A percentile compares a stretch with the other conserved stretches of the same genome.
Evolutionary conservation across 371 early-diverging fungal genomes (phyloP).

Genomic region (Actinomortierella ambigua): DNA sequence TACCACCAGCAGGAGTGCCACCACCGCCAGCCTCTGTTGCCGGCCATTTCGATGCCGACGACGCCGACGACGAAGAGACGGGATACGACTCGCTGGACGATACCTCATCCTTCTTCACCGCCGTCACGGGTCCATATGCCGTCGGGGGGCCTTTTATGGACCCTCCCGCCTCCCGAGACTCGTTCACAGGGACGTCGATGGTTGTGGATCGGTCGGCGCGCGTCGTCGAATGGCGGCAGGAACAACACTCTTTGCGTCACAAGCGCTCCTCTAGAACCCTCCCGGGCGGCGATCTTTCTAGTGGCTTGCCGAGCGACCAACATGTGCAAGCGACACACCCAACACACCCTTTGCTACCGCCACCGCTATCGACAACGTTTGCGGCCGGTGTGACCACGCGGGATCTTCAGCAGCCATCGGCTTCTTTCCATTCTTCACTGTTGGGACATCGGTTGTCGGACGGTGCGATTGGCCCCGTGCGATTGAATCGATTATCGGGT

Average conservation of each 20-base stretch:
- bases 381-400: constrained; percentile 12
- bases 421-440: too few species aligned
- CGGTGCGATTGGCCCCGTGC: neutral
- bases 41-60: constrained; percentile 16
- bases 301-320: too few species aligned
- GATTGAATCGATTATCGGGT: constrained; percentile 21
- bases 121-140: constrained; percentile 23
- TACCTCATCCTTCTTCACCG: constrained; percentile 39
- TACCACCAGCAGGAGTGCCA: too few species aligned
- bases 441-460: too few species aligned
- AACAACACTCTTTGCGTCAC: constrained; percentile 36
- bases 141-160: constrained; percentile 10
- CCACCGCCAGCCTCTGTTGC: too few species aligned
- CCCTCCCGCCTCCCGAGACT: constrained; percentile 24
- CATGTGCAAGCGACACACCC: too few species aligned
- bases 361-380: constrained; percentile 19
- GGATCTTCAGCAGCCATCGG: too few species aligned
- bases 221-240: constrained; percentile 44
- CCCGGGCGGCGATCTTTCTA: too few species aligned
- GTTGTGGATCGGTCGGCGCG: constrained; percentile 34
- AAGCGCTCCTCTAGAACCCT: constrained; percentile 7
- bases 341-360: constrained; percentile 11
- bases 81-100: constrained; percentile 45
- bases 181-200: constrained; percentile 25
- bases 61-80: constrained; percentile 43